Evolutionary conservation across 768 basidiomycete genomes (phyloP), one percentile per base, ranked within the genome.

Genomic region (Boletus sensibilis): DNA sequence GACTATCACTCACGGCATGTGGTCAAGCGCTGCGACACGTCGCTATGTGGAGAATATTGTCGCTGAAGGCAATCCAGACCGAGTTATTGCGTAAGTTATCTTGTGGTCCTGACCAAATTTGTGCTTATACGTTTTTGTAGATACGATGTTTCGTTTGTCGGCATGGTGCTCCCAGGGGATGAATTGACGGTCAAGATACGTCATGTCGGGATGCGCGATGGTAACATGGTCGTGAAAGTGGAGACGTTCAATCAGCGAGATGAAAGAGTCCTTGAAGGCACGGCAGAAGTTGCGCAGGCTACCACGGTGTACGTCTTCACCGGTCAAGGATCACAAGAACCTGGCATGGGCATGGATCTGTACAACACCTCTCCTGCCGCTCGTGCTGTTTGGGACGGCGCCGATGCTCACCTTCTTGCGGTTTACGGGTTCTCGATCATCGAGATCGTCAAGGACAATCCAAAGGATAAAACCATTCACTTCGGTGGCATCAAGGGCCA

Each of bases 401-500:
- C 96, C 50, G 95, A 99, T 67, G 83, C 86, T 42, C 96, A 99
- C 71, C 79, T 99, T 49, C 87, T 90, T 45, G 88, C 92, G 27
- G 93, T 95, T 5, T 98, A 99, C 66, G 97, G 97, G 43, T 99
- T 99, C 79, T 98, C 96, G 5, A 98, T 99, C 70, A 79, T 98
- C 66, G 95, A 99, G 71, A 97, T 99, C 64, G 96, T 99, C 74
- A 96, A 95, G 77, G 90, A 95, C 72, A 98, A 98, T 72, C 95
- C 96, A 20, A 97, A 94, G 80, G 87, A 91, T 74, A 94, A 98
- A 79, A 99, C 94, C 0, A 88, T 99, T 64, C 96, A 99, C 74
- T 99, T 99, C 63, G 97, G 97, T 79, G 97, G 97, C 70, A 92
- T 98, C 74, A 98, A 98, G 76, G 97, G 97, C 39, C 96, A 98